Conservation (phyloP, 306 rosid species). For the Castanopsis chinensis region DNA sequence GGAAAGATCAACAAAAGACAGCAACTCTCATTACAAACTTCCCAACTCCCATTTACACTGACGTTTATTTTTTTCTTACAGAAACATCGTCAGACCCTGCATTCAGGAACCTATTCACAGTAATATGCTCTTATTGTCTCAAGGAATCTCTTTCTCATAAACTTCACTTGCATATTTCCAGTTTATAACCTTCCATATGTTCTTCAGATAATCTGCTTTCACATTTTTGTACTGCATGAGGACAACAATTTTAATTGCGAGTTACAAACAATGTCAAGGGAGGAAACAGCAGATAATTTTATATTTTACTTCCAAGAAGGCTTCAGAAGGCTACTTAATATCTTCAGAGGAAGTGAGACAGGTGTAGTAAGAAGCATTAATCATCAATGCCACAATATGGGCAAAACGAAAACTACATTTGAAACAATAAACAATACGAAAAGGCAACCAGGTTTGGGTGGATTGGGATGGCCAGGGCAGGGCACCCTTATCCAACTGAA, state of each 20-base stretch:
- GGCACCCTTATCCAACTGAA: not conserved
- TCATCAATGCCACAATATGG: not conserved
- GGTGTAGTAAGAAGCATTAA: not conserved
- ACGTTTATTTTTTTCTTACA: slow-evolving; percentile 6
- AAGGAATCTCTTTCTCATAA: slow-evolving; percentile 31
- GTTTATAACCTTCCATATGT: slow-evolving; percentile 62
- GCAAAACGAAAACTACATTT: not conserved
- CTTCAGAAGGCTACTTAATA: not conserved
- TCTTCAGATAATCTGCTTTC: slow-evolving; percentile 53
- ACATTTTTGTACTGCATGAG: slow-evolving; percentile 55
- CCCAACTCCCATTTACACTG: not conserved
- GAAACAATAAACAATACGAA: not conserved
- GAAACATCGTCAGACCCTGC: not conserved
- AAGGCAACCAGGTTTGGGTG: not conserved
- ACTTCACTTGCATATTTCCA: slow-evolving; percentile 48
- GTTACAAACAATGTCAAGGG: not conserved
- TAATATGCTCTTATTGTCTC: not conserved
- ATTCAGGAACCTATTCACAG: not conserved
- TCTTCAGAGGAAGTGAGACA: not conserved
- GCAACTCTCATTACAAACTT: not conserved
- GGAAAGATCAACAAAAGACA: not conserved
- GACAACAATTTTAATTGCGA: not conserved
- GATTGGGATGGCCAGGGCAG: not conserved
- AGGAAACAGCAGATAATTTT: not conserved
- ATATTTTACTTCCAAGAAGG: not conserved